Evolutionary conservation across 257 asterid species (phyloP), one percentile per base, ranked within the genome.

Genomic region (Capsicum chinense): DNA sequence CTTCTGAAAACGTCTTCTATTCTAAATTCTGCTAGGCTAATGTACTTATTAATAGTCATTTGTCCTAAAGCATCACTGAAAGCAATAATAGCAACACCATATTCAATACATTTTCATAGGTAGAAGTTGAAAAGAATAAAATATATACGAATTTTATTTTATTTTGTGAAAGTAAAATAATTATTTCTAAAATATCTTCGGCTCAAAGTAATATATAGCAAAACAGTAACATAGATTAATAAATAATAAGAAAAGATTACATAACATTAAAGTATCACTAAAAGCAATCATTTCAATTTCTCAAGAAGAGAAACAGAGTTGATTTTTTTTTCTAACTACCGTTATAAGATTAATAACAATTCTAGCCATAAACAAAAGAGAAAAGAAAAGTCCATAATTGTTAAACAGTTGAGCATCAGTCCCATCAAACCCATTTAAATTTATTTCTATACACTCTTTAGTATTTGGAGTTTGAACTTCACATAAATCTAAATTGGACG

Each of bases 71-170:
- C 39, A 73, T 73, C 59, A 19, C n/a, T 3, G 11, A 73, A n/a
- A 10, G 21, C 4, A 62, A 62, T 10, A n/a, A 62, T 9, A 21
- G 9, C 0, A 56, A 54, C 4, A 5, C 0, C 2, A 21, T 19
- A 62, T 4, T 9, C 0, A 0, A 0, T 62, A 1, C 4, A 62
- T 9, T 62, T 62, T 1, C 10, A 62, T 9, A 19, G 5, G 1
- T 21, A 3, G 0, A 62, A 0, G 21, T 2, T 5, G 1, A 21
- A 4, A 2, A 62, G 10, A 4, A 21, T 62, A 19, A n/a, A 59
- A 0, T n/a, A 0, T 1, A 3, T 1, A 0, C 10, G 0, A n/a
- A 8, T 58, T 17, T 58, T 17, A 58, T 58, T 0, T 1, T 58
- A 17, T 44, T 6, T 44, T 6, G 6, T 48, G 9, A 7, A 8